phyloP scores from a whole-genome alignment of 371 early-diverging fungal genomes.

The Mortierella sp. region DNA sequence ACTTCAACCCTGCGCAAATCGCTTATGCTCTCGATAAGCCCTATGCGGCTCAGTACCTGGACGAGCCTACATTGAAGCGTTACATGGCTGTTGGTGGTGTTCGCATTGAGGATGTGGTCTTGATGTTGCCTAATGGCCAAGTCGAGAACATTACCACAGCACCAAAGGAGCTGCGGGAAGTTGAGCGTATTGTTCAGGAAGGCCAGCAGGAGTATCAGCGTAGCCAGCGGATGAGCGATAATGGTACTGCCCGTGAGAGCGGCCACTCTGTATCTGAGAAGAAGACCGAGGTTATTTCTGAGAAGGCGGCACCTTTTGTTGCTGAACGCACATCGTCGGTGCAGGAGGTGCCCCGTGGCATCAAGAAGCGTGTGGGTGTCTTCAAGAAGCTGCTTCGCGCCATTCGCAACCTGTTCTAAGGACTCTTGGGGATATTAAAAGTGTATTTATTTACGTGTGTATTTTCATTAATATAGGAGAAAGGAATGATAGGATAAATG shows the following conservation, averaged over 20 bases:
- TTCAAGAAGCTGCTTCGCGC: slow-evolving; percentile 51
- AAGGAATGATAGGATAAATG: not conserved
- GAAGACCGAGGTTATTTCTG: not conserved
- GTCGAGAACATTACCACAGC: slow-evolving; percentile 79
- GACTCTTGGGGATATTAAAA: not conserved
- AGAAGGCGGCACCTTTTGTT: not conserved
- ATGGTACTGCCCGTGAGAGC: not conserved
- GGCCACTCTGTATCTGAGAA: not conserved
- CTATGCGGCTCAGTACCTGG: slow-evolving; percentile 68
- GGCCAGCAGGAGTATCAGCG: slow-evolving; percentile 26
- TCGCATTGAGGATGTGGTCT: slow-evolving; percentile 92
- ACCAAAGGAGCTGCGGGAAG: slow-evolving; percentile 74
- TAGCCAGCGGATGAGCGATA: slow-evolving; percentile 11
- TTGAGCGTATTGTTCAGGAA: slow-evolving; percentile 63
- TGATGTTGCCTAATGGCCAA: slow-evolving; percentile 73
- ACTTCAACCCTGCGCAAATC: slow-evolving; percentile 71
- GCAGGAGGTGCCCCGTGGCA: not conserved
- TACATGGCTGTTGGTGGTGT: slow-evolving; percentile 92
- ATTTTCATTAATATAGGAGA: not conserved
- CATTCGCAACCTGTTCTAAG: slow-evolving; percentile 30
- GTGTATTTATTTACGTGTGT: not conserved
- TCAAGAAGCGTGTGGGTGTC: slow-evolving; percentile 46
- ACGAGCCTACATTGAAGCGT: slow-evolving; percentile 72
- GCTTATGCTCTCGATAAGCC: slow-evolving; percentile 61
- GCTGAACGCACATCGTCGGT: not conserved